Evolutionary conservation across 2,329 filamentous ascomycete species (phyloP).

Genomic region (Penicillium sp.): DNA sequence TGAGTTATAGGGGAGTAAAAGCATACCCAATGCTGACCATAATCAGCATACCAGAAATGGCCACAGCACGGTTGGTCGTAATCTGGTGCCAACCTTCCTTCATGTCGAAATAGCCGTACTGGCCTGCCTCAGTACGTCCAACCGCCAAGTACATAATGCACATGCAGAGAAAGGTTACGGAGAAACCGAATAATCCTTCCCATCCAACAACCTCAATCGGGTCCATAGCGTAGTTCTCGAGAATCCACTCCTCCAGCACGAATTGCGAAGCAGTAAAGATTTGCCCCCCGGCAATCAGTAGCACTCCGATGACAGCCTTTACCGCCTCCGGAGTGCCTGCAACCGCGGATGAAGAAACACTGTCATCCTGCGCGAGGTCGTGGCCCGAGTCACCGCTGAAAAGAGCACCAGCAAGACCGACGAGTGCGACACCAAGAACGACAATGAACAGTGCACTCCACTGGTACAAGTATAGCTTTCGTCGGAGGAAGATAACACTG

Average conservation of each 20-base stretch:
- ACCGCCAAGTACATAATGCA: constrained; percentile 73
- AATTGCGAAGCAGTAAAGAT: constrained; percentile 97
- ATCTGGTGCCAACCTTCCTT: constrained; percentile 82
- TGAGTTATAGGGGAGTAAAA: not conserved
- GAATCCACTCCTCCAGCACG: constrained; percentile 90
- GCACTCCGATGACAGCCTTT: constrained; percentile 75
- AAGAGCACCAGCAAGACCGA: constrained; percentile 84
- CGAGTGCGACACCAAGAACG: constrained; percentile 81
- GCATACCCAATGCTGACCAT: constrained; percentile 96
- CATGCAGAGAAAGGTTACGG: constrained; percentile 76
- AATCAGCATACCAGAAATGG: constrained; percentile 78
- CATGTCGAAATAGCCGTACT: constrained; percentile 85
- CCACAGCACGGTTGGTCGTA: constrained; percentile 67
- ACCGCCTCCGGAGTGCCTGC: constrained; percentile 58
- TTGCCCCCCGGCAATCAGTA: constrained; percentile 89
- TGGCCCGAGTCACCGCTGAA: constrained; percentile 59
- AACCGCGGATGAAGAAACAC: constrained; percentile 33
- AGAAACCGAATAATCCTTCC: constrained; percentile 91
- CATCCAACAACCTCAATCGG: constrained; percentile 91
- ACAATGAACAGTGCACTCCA: constrained; percentile 88
- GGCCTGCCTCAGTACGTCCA: constrained; percentile 71
- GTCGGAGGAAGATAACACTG: constrained; percentile 83
- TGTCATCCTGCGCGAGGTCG: constrained; percentile 32
- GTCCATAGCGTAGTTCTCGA: constrained; percentile 75
- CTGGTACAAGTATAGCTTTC: constrained; percentile 80